A percentile compares a stretch with the other conserved stretches of the same genome.
These are phyloP conservation scores for Sporothrix dimorphospora DNA, from an alignment of 2,329 filamentous ascomycete species.

Conservation along the genomic window DNA sequence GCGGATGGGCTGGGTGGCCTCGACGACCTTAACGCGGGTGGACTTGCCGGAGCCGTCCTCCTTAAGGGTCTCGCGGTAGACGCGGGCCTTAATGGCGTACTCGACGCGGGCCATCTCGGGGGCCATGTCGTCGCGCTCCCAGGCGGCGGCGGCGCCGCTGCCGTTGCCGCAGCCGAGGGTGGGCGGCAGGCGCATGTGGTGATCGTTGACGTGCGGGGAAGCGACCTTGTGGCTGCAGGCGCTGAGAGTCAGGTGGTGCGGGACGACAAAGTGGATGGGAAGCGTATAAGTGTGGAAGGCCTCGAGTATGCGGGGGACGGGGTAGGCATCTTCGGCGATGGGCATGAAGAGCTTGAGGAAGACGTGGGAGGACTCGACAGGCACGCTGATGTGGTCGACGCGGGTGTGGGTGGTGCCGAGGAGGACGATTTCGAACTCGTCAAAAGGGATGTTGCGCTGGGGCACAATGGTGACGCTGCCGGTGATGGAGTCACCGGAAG, in stretches of 20 bases:
- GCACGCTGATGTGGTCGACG: constrained; percentile 55
- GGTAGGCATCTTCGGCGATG: constrained; percentile 51
- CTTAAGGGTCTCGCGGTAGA: constrained; percentile 38
- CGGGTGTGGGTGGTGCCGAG: constrained; percentile 55
- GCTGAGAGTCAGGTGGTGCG: constrained; percentile 59
- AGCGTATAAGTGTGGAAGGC: constrained; percentile 53
- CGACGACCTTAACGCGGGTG: constrained; percentile 37
- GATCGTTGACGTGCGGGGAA: constrained; percentile 51
- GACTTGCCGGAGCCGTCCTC: constrained; percentile 26
- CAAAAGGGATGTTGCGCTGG: constrained; percentile 52
- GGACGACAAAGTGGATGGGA: constrained; percentile 64
- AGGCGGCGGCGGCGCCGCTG: constrained; percentile 39
- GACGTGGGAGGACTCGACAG: constrained; percentile 53
- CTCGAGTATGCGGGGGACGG: constrained; percentile 52
- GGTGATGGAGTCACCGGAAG: constrained; percentile 54
- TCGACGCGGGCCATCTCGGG: constrained; percentile 59
- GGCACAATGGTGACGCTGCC: constrained; percentile 54
- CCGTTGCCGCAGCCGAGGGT: constrained; percentile 43
- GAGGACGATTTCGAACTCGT: constrained; percentile 57
- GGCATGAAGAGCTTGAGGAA: constrained; percentile 63
- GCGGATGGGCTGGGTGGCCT: constrained; percentile 46
- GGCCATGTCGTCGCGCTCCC: constrained; percentile 58
- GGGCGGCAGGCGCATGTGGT: constrained; percentile 59
- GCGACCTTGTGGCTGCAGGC: constrained; percentile 57
- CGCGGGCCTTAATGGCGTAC: constrained; percentile 56